phyloP scores from a whole-genome alignment of 2,329 filamentous ascomycete genomes.

The Lasiodiplodia hormozganensis region DNA sequence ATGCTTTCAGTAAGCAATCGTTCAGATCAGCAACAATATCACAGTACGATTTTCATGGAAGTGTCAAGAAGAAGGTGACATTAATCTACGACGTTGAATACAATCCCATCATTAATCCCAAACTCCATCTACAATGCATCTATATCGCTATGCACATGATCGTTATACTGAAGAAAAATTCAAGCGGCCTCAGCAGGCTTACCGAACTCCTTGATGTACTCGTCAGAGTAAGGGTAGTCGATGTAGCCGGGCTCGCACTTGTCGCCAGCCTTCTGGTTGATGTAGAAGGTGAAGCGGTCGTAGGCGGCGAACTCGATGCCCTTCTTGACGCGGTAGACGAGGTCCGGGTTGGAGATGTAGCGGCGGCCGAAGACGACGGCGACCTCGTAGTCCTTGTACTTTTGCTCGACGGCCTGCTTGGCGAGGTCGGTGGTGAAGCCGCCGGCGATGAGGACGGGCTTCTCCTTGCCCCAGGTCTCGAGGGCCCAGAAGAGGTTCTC shows the following conservation, averaged over 20 bases:
- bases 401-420: constrained; percentile 44
- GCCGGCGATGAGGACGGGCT: constrained; percentile 50
- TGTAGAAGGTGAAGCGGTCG: constrained; percentile 56
- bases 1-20: too few species aligned
- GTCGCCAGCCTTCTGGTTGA: constrained; percentile 27
- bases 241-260: constrained; percentile 44
- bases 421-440: constrained; percentile 52
- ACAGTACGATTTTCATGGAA: not conserved
- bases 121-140: not conserved
- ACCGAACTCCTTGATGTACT: constrained; percentile 36
- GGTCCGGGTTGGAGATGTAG: constrained; percentile 58
- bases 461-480: constrained; percentile 35
- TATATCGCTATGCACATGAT: not conserved
- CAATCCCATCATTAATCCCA: not conserved
- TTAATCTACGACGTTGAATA: not conserved
- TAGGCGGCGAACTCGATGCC: constrained; percentile 53
- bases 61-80: not conserved
- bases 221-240: constrained; percentile 50
- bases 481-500: constrained; percentile 38
- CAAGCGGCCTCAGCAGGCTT: constrained; percentile 23
- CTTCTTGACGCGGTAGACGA: constrained; percentile 54
- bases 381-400: constrained; percentile 53
- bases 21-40: too few species aligned
- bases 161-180: not conserved
- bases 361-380: constrained; percentile 57